These are phyloP conservation scores for Blepharisma undulans DNA, from an alignment of 169 alveolate species.

Conservation along the genomic window DNA sequence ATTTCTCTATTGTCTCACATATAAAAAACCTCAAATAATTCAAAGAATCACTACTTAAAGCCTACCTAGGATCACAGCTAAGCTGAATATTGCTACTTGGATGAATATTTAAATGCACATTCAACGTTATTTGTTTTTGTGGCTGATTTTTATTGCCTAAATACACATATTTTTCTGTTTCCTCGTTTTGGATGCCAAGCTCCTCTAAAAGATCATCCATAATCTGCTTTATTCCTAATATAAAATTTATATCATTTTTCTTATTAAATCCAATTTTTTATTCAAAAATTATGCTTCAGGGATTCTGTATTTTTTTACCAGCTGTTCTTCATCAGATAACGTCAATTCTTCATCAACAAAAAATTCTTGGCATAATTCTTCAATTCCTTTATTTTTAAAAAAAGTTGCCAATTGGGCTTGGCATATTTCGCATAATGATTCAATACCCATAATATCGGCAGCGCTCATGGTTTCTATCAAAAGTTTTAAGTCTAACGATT, in stretches of 20 bases:
- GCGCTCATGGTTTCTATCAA: constrained; percentile 65
- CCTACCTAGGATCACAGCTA: constrained; percentile 9
- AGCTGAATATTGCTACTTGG: neutral
- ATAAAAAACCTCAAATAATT: neutral
- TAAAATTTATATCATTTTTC: neutral
- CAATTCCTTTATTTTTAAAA: constrained; percentile 47
- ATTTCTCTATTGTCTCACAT: constrained; percentile 26
- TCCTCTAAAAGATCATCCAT: constrained; percentile 6
- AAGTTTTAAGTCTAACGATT: constrained; percentile 16
- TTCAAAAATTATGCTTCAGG: neutral
- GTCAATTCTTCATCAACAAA: constrained; percentile 52
- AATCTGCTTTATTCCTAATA: neutral
- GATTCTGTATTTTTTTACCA: neutral
- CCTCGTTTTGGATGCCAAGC: neutral
- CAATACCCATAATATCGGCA: constrained; percentile 52
- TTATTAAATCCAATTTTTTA: neutral
- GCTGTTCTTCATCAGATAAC: neutral
- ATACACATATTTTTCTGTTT: neutral
- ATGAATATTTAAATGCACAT: neutral
- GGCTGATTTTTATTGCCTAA: neutral
- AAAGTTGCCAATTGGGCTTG: constrained; percentile 53
- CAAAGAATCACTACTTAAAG: neutral
- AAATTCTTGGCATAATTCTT: constrained; percentile 49
- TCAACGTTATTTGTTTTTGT: neutral
- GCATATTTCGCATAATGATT: constrained; percentile 51